A percentile compares a stretch with the other conserved stretches of the same genome.
Evolutionary conservation across 1,139 yeast species (phyloP).

Genomic region (Eremothecium coryli): DNA sequence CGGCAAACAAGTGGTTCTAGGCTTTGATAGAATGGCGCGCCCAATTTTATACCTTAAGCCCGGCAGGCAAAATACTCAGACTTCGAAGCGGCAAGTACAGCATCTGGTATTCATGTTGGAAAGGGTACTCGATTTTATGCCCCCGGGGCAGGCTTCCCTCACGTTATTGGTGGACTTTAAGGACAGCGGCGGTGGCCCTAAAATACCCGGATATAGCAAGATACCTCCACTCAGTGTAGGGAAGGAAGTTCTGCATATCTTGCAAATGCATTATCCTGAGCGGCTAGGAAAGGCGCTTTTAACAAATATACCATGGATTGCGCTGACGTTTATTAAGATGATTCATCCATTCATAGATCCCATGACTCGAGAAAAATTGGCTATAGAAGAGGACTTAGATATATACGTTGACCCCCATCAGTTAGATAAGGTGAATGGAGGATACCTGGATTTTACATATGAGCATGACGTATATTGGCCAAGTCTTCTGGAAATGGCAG

Average conservation of each 20-base stretch:
- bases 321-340: slow-evolving; percentile 78
- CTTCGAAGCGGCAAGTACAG: slow-evolving; percentile 81
- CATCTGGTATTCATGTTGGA: slow-evolving; percentile 89
- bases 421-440: slow-evolving; percentile 77
- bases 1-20: slow-evolving; percentile 82
- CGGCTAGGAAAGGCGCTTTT: slow-evolving; percentile 83
- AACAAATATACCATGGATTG: slow-evolving; percentile 89
- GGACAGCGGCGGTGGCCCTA: slow-evolving; percentile 46
- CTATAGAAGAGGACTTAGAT: slow-evolving; percentile 79
- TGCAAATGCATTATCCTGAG: slow-evolving; percentile 94
- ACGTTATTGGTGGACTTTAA: slow-evolving; percentile 88
- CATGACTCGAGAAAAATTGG: slow-evolving; percentile 81
- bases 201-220: slow-evolving; percentile 45
- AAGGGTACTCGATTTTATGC: slow-evolving; percentile 85
- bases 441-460: slow-evolving; percentile 73
- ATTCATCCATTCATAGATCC: slow-evolving; percentile 96
- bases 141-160: slow-evolving; percentile 86
- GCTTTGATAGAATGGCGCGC: slow-evolving; percentile 79
- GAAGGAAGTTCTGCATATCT: slow-evolving; percentile 61
- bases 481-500: slow-evolving; percentile 49
- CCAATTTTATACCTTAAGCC: slow-evolving; percentile 87
- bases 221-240: slow-evolving; percentile 79
- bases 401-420: slow-evolving; percentile 74
- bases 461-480: slow-evolving; percentile 78
- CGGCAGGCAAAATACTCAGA: slow-evolving; percentile 87